Evolutionary conservation across 805 yeast genomes (phyloP), one percentile per base, ranked within the genome.

Genomic region (Spathaspora boniae): DNA sequence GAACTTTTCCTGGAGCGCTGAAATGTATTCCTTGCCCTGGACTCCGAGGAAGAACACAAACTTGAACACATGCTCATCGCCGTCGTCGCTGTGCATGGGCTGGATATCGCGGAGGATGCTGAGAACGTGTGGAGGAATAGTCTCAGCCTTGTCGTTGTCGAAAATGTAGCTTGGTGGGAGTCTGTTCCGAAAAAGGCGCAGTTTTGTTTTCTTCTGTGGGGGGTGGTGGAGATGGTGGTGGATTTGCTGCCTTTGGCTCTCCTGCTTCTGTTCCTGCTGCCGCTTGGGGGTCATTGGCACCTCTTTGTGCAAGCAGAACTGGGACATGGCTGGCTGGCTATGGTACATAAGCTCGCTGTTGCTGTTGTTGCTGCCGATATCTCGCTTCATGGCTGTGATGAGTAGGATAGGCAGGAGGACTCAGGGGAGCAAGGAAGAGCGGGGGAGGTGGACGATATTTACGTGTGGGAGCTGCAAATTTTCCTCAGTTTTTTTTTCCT

Each of bases 21-120:
- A 37, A 16, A 59, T 48, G 30, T 40, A 54, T 26, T 58, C 62
- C 36, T 60, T 60, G 5, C 66, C 66, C 32, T 54, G 56, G 7
- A 55, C 58, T 14, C 60, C 64, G 14, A 60, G 36, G 32, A 61
- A 60, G 28, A 60, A 40, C 7, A 56, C 21, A 18, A 56, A 46
- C 20, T 35, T 43, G 9, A 47, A 27, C 2, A 26, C 28, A 23
- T 22, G 11, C 12, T 22, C 25, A 7, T 32, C 11, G 8, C 25
- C 12, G 14, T 32, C 36, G n/a, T 23, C 27, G 22, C 27, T 32
- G 11, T 16, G 7, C 33, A 30, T 30, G 3, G 31, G 33, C 19
- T 32, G 21, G 12, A 32, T 24, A 16, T 24, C 20, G 14, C 15
- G 29, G 14, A 32, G 19, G n/a, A 32, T 24, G 12, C 27, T 15